Conservation (phyloP, 495 filamentous ascomycete species). For the Penicillium riverlandense region DNA sequence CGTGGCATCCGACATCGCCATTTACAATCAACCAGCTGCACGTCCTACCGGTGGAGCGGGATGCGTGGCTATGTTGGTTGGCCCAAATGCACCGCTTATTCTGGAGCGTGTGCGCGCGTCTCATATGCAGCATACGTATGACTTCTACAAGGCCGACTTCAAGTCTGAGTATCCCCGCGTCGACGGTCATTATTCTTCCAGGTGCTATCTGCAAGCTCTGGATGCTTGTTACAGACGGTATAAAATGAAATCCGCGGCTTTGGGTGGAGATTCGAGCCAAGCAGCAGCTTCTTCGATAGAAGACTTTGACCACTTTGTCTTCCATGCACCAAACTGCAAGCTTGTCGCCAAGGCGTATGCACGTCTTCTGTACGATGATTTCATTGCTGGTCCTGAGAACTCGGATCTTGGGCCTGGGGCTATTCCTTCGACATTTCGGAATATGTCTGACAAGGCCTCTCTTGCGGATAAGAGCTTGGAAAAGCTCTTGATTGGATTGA, state of each 20-base stretch:
- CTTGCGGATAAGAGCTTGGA: constrained; percentile 89
- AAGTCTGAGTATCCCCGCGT: constrained; percentile 97
- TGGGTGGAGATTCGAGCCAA: no score
- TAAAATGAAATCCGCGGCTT: no score
- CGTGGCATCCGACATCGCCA: constrained; percentile 91
- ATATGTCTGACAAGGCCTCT: constrained; percentile 78
- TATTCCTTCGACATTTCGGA: constrained; percentile 76
- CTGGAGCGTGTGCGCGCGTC: constrained; percentile 87
- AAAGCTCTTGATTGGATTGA: constrained; percentile 91
- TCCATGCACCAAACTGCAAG: constrained; percentile 98
- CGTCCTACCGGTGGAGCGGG: constrained; percentile 94
- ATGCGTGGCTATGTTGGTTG: constrained; percentile 88
- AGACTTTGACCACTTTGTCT: constrained; percentile 91
- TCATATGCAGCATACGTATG: constrained; percentile 93
- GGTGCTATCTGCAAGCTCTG: constrained; percentile 95
- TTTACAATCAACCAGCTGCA: constrained; percentile 94
- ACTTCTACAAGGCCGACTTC: constrained; percentile 98
- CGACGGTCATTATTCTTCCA: constrained; percentile 90
- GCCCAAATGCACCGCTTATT: constrained; percentile 84
- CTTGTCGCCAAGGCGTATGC: constrained; percentile 92
- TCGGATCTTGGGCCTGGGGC: constrained; percentile 61
- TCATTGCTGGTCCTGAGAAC: constrained; percentile 67
- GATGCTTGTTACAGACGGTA: constrained; percentile 74
- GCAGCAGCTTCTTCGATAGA: constrained; percentile 41
- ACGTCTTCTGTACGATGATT: constrained; percentile 95